phyloP scores from a whole-genome alignment of 331 rosid species.

The Dryas integrifolia region DNA sequence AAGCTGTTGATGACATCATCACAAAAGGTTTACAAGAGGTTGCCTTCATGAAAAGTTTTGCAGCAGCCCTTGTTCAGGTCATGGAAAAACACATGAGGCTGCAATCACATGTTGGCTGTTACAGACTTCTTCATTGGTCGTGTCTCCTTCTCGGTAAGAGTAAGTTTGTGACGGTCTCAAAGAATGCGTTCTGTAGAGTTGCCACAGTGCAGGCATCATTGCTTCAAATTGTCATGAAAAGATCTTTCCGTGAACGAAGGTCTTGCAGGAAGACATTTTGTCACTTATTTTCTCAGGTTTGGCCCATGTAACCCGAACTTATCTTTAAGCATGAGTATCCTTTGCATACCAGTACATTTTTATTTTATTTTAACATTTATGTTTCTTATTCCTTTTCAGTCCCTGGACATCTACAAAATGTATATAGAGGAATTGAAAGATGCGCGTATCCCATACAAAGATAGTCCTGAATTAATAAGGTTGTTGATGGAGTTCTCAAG shows the following conservation, averaged over 20 bases:
- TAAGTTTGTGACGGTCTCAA: conserved; percentile 61
- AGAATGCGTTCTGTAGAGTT: conserved; percentile 81
- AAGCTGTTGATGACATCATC: conserved; percentile 76
- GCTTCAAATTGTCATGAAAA: conserved; percentile 47
- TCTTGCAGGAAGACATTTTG: conserved; percentile 65
- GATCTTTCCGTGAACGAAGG: conserved; percentile 59
- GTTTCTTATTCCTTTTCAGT: conserved; percentile 43
- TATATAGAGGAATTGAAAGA: conserved; percentile 68
- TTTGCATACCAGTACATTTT: conserved; percentile 13
- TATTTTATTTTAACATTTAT: background rate
- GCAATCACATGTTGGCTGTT: conserved; percentile 68
- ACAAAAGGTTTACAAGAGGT: conserved; percentile 50
- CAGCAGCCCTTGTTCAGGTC: conserved; percentile 75
- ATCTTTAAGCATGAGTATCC: background rate
- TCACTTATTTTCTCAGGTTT: conserved; percentile 76
- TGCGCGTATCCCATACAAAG: conserved; percentile 62
- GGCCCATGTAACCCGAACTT: conserved; percentile 5
- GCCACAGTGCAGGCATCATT: conserved; percentile 69
- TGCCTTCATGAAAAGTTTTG: conserved; percentile 84
- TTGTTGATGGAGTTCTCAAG: conserved; percentile 69
- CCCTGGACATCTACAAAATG: conserved; percentile 52
- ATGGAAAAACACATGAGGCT: conserved; percentile 77
- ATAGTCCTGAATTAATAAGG: conserved; percentile 63
- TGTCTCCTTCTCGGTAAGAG: conserved; percentile 68
- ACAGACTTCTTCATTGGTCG: conserved; percentile 84